These are phyloP conservation scores for Zygosaccharomyces kombuchaensis DNA, from an alignment of 805 yeast species.

Conservation along the genomic window DNA sequence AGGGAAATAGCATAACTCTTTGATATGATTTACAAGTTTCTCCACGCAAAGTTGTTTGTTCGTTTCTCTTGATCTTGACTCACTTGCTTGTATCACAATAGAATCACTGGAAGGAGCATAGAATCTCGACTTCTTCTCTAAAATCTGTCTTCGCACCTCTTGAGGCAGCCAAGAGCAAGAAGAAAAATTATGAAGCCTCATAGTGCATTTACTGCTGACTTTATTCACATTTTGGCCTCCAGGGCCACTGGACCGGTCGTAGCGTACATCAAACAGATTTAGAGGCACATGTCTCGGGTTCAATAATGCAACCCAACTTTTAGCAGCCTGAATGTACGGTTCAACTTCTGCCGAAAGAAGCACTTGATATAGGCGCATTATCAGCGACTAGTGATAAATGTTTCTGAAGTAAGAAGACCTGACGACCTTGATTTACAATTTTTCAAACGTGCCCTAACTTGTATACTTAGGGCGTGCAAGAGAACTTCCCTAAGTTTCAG, in stretches of 20 bases:
- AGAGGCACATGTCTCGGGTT: constrained; percentile 35
- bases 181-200: constrained; percentile 47
- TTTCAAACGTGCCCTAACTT: not conserved
- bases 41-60: constrained; percentile 56
- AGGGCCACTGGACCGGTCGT: constrained; percentile 66
- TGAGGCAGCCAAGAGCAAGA: constrained; percentile 56
- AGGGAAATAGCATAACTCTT: constrained; percentile 43
- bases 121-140: constrained; percentile 43
- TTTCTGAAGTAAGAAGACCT: not conserved
- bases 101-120: constrained; percentile 50
- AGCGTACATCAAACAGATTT: constrained; percentile 21
- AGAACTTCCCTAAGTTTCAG: too few relatives aligned
- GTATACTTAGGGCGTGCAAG: too few relatives aligned
- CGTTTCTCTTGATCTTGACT: constrained; percentile 50
- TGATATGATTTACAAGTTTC: constrained; percentile 55
- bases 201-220: constrained; percentile 55
- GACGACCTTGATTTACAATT: not conserved
- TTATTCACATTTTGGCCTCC: constrained; percentile 89
- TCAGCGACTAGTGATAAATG: not conserved
- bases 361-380: not conserved
- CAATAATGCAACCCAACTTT: constrained; percentile 40
- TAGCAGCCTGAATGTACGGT: constrained; percentile 9
- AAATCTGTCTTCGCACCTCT: constrained; percentile 42
- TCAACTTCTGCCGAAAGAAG: not conserved
- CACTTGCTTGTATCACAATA: constrained; percentile 57